Evolutionary conservation across 169 alveolate species (phyloP), one percentile per base, ranked within the genome.

Genomic region (Babesia ovis): DNA sequence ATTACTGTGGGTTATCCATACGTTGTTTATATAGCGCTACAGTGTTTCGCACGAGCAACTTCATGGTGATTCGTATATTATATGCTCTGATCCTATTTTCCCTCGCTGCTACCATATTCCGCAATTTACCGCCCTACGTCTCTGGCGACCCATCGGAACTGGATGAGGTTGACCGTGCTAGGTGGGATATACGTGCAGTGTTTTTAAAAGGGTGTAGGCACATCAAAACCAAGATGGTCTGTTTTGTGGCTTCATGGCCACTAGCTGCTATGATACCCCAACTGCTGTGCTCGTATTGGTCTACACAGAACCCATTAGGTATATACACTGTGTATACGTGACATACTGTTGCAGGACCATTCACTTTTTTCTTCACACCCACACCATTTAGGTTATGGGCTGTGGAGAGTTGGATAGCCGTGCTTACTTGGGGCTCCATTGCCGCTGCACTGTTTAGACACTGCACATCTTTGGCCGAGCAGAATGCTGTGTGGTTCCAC

Each of bases 111-210:
- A 20, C 57, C 18, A 14, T 71, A 42, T 80, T 60, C 83, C 66
- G 60, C 39, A 27, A 56, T 9, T 74, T 80, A 22, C 88, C 88
- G 27, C 2, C 71, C 18, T 62, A 41, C 56, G 67, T 80, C 12
- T 18, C 83, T 5, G 60, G 57, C 46, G 85, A 48, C 43, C 88
- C 88, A 3, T 16, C 25, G 66, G 88, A 70, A 32, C 62, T 70
- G 54, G 69, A 71, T 12, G 88, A 80, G 20, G 56, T 70, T 5
- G 77, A 69, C 22, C 58, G 37, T n/a, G 70, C 77, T 16, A 55
- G 67, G 88, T 80, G 55, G 12, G 82, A 60, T 48, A 43, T n/a
- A 32, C 12, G 25, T 0, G 16, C 12, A 6, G 1, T 0, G 54
- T 1, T 3, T 4, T 18, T 22, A 68, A 14, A 1, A 43, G 14